These are phyloP conservation scores for Spergularia azorica DNA, from an alignment of 179 eudicot species.

Conservation along the genomic window DNA sequence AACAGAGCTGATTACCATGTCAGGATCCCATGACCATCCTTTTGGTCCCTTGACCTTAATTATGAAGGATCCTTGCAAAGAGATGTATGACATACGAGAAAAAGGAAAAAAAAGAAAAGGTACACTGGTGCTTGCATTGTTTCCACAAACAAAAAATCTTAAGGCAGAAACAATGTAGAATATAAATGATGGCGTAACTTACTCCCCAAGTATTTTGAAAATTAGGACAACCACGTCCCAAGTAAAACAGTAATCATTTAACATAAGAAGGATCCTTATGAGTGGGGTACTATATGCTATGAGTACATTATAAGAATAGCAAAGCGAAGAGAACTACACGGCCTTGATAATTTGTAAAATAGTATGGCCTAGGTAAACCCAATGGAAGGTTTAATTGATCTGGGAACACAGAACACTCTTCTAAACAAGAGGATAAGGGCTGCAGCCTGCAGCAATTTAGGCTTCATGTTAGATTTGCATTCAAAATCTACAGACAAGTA, in stretches of 20 bases:
- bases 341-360: too few species aligned
- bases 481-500: too few species aligned
- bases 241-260: too few species aligned
- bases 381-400: too few species aligned
- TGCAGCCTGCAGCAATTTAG: too few species aligned
- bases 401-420: too few species aligned
- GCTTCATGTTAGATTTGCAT: too few species aligned
- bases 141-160: too few species aligned
- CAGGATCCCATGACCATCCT: conserved; percentile 97
- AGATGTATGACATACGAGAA: conserved; percentile 3
- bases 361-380: too few species aligned
- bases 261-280: too few species aligned
- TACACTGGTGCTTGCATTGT: conserved; percentile 7
- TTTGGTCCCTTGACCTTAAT: conserved; percentile 88
- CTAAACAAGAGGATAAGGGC: too few species aligned
- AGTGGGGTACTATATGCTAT: not conserved
- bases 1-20: conserved; percentile 49
- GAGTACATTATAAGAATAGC: not conserved
- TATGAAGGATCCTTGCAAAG: conserved; percentile 81
- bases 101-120: conserved; percentile 7
- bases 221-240: not conserved
- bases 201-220: not conserved
- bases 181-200: not conserved
- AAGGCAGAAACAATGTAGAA: too few species aligned
- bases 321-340: not conserved